Conservation (phyloP, 371 early-diverging fungal species). For the Coemansia sp. region DNA sequence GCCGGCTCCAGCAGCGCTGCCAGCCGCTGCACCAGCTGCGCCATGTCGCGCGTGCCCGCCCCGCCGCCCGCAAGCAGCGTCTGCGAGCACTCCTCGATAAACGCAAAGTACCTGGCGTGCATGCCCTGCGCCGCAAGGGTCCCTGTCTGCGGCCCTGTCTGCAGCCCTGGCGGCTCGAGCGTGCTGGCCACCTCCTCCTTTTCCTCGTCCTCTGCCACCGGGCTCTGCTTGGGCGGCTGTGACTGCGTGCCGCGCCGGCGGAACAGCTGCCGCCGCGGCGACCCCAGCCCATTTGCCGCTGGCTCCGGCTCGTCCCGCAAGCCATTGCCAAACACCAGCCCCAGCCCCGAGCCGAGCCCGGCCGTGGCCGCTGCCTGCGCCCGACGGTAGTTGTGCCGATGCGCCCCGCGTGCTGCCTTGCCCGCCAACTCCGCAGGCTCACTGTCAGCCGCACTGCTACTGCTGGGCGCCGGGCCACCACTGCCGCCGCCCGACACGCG, state of each 20-base stretch:
- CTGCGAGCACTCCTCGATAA: conserved; percentile 26
- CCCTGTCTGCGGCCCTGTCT: neutral
- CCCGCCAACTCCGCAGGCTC: neutral
- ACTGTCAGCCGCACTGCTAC: too few relatives aligned
- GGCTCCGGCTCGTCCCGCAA: neutral
- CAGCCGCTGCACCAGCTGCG: conserved; percentile 20
- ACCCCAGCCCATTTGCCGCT: neutral
- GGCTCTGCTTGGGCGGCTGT: neutral
- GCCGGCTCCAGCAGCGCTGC: conserved; percentile 4
- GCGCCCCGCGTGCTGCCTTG: conserved; percentile 8
- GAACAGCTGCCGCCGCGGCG: conserved; percentile 33
- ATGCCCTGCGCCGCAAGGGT: neutral
- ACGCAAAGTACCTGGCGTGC: conserved; percentile 21
- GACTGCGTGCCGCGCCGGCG: conserved; percentile 21
- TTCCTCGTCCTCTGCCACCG: neutral
- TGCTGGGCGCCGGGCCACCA: too few relatives aligned
- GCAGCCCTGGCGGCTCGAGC: neutral
- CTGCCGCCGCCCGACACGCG: neutral
- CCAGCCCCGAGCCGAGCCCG: conserved; percentile 30
- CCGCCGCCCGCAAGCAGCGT: neutral
- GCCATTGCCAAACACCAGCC: conserved; percentile 36
- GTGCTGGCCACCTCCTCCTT: neutral
- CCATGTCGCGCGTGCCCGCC: neutral
- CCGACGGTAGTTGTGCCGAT: conserved; percentile 19
- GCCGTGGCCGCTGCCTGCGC: conserved; percentile 13